A percentile compares a stretch with the other conserved stretches of the same genome.
Conservation (phyloP, 495 filamentous ascomycete species). For the Penicillium dipodomyicola region DNA sequence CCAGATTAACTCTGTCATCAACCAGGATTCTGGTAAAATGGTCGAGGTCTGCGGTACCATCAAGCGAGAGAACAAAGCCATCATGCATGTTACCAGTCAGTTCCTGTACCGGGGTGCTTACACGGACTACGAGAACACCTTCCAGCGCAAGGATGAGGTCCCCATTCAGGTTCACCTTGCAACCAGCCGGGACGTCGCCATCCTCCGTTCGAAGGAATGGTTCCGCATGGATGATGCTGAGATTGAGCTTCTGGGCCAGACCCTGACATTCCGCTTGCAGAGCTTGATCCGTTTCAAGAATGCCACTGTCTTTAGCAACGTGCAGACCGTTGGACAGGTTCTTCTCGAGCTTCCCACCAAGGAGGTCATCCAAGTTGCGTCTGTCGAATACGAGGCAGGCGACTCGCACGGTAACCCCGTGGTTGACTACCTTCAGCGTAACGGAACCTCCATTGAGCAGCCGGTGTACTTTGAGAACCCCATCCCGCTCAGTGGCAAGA, state of each 20-base stretch:
- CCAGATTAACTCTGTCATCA: conserved; percentile 95
- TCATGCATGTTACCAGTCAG: conserved; percentile 98
- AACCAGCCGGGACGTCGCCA: conserved; percentile 85
- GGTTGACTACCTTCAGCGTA: conserved; percentile 89
- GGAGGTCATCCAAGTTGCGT: conserved; percentile 93
- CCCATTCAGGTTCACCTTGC: conserved; percentile 90
- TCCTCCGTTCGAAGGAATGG: conserved; percentile 95
- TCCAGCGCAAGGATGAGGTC: conserved; percentile 93
- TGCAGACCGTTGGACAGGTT: conserved; percentile 90
- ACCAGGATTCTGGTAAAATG: conserved; percentile 98
- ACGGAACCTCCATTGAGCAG: conserved; percentile 92
- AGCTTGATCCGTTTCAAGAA: conserved; percentile 93
- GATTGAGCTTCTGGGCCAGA: conserved; percentile 83
- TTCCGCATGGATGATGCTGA: conserved; percentile 79
- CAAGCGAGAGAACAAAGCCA: conserved; percentile 75
- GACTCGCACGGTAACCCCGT: conserved; percentile 93
- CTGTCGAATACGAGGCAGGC: conserved; percentile 89
- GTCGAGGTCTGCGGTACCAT: conserved; percentile 98
- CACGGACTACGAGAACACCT: conserved; percentile 93
- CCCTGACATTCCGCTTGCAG: conserved; percentile 92
- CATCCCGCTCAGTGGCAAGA: conserved; percentile 92
- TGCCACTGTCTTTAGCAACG: conserved; percentile 84
- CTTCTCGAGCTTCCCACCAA: conserved; percentile 94
- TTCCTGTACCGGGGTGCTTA: conserved; percentile 95
- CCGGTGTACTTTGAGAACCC: conserved; percentile 96